phyloP scores from a whole-genome alignment of 306 rosid genomes.

The Corylus heterophylla region DNA sequence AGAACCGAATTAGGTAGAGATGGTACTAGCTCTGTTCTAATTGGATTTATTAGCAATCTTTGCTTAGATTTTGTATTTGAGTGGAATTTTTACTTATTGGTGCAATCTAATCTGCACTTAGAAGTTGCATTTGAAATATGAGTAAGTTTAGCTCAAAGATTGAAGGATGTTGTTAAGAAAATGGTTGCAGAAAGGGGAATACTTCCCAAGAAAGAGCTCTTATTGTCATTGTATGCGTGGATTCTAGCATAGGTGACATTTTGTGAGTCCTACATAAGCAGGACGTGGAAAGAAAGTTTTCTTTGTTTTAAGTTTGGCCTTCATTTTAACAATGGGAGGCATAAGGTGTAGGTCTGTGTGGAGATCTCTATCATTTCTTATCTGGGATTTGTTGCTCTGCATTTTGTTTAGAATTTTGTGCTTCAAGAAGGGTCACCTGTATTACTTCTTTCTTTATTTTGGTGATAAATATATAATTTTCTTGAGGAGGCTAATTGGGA shows the following conservation, averaged over 20 bases:
- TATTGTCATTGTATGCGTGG: neutral
- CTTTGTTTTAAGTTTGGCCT: neutral
- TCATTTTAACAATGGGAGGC: neutral
- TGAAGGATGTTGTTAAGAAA: neutral
- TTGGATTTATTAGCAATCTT: neutral
- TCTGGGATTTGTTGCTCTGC: no score
- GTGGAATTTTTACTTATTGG: neutral
- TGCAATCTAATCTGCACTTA: neutral
- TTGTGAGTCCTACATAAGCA: neutral
- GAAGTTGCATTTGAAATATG: neutral
- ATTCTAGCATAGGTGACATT: neutral
- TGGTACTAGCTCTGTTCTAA: neutral
- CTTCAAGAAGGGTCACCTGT: no score
- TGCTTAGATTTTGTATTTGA: neutral
- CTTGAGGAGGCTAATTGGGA: neutral
- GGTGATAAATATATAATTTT: neutral
- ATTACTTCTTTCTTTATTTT: no score
- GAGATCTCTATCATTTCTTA: no score
- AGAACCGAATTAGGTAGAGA: neutral
- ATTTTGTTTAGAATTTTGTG: no score
- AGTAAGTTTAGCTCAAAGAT: conserved; percentile 2
- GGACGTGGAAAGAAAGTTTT: neutral
- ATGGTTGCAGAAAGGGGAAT: neutral
- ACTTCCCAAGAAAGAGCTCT: neutral
- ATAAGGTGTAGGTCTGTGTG: no score